These are phyloP conservation scores for Schwanniomyces polymorphus DNA, from an alignment of 805 yeast species.

Conservation along the genomic window DNA sequence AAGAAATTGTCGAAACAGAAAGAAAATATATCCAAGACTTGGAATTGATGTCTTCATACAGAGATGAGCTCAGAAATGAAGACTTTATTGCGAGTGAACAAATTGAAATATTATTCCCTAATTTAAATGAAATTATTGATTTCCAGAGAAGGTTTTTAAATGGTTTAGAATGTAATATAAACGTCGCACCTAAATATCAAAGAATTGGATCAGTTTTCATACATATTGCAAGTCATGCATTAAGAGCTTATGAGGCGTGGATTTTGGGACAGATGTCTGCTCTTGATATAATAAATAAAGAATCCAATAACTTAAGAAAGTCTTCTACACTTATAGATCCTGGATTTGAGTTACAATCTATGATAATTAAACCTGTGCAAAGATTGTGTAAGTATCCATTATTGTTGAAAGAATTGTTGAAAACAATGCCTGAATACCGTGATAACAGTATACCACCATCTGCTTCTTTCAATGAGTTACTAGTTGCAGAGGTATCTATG, in stretches of 20 bases:
- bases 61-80: constrained; percentile 61
- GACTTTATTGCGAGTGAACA: constrained; percentile 77
- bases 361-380: constrained; percentile 91
- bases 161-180: constrained; percentile 85
- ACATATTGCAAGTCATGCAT: constrained; percentile 76
- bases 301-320: constrained; percentile 54
- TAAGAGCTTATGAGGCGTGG: constrained; percentile 91
- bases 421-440: constrained; percentile 50
- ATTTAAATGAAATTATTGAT: constrained; percentile 78
- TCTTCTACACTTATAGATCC: constrained; percentile 70
- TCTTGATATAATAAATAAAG: constrained; percentile 70
- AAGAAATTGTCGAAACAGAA: constrained; percentile 86
- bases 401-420: constrained; percentile 71
- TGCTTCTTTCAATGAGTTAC: constrained; percentile 59
- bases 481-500: constrained; percentile 68
- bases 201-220: constrained; percentile 87
- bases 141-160: constrained; percentile 87
- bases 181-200: constrained; percentile 71
- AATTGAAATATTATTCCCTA: constrained; percentile 81
- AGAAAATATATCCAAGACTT: constrained; percentile 90
- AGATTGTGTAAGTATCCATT: constrained; percentile 94
- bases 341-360: constrained; percentile 85
- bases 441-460: constrained; percentile 13
- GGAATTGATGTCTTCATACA: constrained; percentile 69
- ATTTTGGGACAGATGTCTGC: constrained; percentile 89